Conservation (phyloP, 1,139 yeast genomes). For the Suhomyces wounanorum region DNA sequence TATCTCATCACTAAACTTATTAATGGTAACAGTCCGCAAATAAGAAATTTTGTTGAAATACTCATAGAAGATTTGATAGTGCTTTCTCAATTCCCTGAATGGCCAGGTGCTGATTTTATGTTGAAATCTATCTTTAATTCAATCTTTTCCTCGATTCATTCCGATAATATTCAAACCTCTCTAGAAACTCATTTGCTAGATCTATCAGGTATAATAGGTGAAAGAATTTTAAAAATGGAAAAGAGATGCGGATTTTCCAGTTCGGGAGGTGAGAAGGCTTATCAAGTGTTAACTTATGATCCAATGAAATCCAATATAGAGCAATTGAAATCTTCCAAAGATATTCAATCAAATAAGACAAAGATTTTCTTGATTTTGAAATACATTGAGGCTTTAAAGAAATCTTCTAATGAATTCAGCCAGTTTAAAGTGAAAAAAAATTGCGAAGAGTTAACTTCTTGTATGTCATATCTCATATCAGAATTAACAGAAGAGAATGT, state of each 20-base stretch:
- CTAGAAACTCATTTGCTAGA: constrained; percentile 57
- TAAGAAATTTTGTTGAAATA: constrained; percentile 47
- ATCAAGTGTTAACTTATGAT: background rate
- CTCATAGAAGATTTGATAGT: constrained; percentile 57
- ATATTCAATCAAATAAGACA: background rate
- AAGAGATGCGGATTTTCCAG: background rate
- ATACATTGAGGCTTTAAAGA: background rate
- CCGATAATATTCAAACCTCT: constrained; percentile 32
- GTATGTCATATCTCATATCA: background rate
- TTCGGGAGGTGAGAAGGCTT: background rate
- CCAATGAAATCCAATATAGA: background rate
- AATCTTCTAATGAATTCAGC: background rate
- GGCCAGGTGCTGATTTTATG: constrained; percentile 58
- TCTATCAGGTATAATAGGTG: constrained; percentile 56
- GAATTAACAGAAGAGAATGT: background rate
- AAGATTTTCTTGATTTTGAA: background rate
- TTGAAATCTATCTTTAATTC: constrained; percentile 45
- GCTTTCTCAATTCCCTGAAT: constrained; percentile 56
- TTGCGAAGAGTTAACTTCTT: background rate
- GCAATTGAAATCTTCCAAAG: background rate
- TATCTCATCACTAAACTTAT: constrained; percentile 41
- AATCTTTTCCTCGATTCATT: constrained; percentile 38
- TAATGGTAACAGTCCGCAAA: constrained; percentile 37
- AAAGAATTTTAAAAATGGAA: constrained; percentile 42
- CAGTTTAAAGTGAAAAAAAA: background rate